phyloP scores from a whole-genome alignment of 345 rosid genomes.

The Arabidopsis suecica region DNA sequence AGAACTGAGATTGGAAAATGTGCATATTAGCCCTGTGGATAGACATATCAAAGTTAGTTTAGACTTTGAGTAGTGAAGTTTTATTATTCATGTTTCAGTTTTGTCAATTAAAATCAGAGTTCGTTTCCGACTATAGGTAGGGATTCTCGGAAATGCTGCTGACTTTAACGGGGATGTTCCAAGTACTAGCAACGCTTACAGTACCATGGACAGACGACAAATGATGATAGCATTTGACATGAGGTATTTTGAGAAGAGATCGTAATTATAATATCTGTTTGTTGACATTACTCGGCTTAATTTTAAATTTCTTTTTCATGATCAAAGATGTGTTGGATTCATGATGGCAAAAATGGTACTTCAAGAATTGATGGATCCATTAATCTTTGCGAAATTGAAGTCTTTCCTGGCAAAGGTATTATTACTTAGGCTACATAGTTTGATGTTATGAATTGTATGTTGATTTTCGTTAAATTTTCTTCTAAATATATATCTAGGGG shows the following conservation, averaged over 20 bases:
- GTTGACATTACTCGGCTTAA: constrained; percentile 10
- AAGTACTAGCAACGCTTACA: constrained; percentile 52
- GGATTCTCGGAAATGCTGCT: constrained; percentile 94
- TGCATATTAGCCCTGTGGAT: constrained; percentile 93
- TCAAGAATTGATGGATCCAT: constrained; percentile 90
- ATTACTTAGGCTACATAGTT: constrained; percentile 14
- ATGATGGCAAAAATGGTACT: constrained; percentile 99
- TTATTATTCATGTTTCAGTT: constrained; percentile 16
- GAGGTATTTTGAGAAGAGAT: constrained; percentile 56
- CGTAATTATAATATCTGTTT: not conserved
- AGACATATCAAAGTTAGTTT: constrained; percentile 86
- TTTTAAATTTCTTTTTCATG: constrained; percentile 30
- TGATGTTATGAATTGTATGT: not conserved
- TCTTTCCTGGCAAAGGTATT: constrained; percentile 79
- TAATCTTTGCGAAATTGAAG: constrained; percentile 74
- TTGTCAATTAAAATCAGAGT: constrained; percentile 12
- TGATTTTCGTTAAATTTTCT: not conserved
- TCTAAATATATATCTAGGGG: constrained; percentile 56
- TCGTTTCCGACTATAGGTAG: constrained; percentile 56
- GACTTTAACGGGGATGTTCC: constrained; percentile 76
- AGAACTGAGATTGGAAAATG: constrained; percentile 92
- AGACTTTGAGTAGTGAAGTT: not conserved
- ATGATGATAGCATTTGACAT: constrained; percentile 99
- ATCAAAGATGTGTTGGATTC: constrained; percentile 84
- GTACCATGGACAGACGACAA: constrained; percentile 65